Conservation (phyloP, 371 early-diverging fungal genomes). For the Apophysomyces variabilis region DNA sequence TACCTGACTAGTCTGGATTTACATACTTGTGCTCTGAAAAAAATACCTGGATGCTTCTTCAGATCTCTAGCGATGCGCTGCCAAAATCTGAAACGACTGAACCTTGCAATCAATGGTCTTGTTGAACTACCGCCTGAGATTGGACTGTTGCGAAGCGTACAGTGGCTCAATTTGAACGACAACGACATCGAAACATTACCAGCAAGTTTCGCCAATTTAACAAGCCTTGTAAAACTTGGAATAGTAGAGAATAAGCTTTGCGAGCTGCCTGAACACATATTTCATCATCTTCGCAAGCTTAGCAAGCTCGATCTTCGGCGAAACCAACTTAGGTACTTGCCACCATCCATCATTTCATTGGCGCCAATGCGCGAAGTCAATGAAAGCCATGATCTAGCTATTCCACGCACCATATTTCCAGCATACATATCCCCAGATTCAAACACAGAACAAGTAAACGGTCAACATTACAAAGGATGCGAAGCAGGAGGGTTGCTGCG, state of each 20-base stretch:
- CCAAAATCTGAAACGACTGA: slow-evolving; percentile 55
- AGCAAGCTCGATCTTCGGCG: slow-evolving; percentile 60
- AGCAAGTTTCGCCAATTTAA: slow-evolving; percentile 52
- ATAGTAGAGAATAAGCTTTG: slow-evolving; percentile 68
- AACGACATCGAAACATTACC: slow-evolving; percentile 64
- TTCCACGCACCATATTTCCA: slow-evolving; percentile 21
- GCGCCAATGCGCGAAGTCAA: slow-evolving; percentile 29
- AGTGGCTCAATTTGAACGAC: slow-evolving; percentile 78
- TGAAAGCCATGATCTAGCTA: slow-evolving; percentile 18
- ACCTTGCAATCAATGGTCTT: slow-evolving; percentile 69
- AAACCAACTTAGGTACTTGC: slow-evolving; percentile 52
- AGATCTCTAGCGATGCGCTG: slow-evolving; percentile 36
- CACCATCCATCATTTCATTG: slow-evolving; percentile 43
- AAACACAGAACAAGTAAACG: background rate
- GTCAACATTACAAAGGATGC: background rate
- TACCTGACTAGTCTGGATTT: slow-evolving; percentile 64
- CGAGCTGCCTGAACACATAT: slow-evolving; percentile 51
- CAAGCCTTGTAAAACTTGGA: slow-evolving; percentile 68
- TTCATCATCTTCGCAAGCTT: slow-evolving; percentile 41
- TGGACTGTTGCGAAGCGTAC: slow-evolving; percentile 53
- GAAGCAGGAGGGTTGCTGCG: slow-evolving; percentile 31
- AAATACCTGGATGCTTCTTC: slow-evolving; percentile 30
- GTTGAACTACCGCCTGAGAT: slow-evolving; percentile 58
- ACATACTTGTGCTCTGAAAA: slow-evolving; percentile 60
- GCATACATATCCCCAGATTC: slow-evolving; percentile 13